Percentiles rank a stretch among this genome's conserved stretches.
phyloP scores from a whole-genome alignment of 2,329 filamentous ascomycete species.

The Fusarium sp. region DNA sequence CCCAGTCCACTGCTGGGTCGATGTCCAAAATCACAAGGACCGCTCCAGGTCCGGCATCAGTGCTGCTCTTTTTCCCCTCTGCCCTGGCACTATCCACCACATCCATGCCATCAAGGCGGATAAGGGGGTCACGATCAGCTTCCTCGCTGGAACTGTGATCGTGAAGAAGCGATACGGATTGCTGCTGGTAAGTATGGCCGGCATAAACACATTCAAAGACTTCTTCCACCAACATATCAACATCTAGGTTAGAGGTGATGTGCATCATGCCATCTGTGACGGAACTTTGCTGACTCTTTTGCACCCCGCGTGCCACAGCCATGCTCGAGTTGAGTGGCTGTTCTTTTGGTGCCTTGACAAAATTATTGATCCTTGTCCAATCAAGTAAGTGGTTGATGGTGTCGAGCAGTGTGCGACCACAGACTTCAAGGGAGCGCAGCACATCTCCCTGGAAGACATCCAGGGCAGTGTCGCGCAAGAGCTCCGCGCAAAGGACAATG shows the following conservation, averaged over 20 bases:
- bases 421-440: constrained; percentile 59
- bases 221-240: constrained; percentile 57
- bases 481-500: constrained; percentile 62
- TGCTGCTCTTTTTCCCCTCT: background rate
- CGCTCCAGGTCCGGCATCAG: constrained; percentile 1
- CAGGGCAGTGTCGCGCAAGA: constrained; percentile 60
- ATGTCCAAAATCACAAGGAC: constrained; percentile 49
- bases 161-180: constrained; percentile 22
- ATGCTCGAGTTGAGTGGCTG: background rate
- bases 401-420: constrained; percentile 61
- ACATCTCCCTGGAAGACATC: constrained; percentile 58
- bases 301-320: background rate
- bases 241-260: constrained; percentile 26
- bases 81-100: constrained; percentile 7
- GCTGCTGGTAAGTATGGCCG: constrained; percentile 45
- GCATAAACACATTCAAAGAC: constrained; percentile 58
- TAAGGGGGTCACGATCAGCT: constrained; percentile 1
- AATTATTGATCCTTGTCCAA: constrained; percentile 63
- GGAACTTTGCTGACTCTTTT: background rate
- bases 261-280: constrained; percentile 29
- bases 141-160: background rate
- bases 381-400: constrained; percentile 63
- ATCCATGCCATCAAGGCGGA: constrained; percentile 26
- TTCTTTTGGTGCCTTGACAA: constrained; percentile 21
- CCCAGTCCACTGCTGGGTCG: constrained; percentile 58